These are phyloP conservation scores for Sphaerosporella brunnea DNA, from an alignment of 495 filamentous ascomycete species.

Conservation along the genomic window DNA sequence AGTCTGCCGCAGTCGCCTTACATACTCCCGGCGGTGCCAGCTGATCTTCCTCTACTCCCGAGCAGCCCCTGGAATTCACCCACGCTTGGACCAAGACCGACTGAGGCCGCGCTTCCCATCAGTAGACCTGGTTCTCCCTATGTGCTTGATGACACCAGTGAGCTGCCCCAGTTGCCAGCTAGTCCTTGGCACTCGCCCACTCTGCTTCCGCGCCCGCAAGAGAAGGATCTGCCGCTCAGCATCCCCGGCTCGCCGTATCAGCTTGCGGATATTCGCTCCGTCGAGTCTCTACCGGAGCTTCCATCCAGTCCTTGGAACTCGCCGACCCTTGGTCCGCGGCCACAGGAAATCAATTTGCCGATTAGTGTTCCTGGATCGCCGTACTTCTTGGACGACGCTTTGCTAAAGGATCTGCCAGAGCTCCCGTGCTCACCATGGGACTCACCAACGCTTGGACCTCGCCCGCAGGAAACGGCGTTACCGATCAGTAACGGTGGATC, in stretches of 20 bases:
- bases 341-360: neutral
- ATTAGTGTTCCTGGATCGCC: slow-evolving; percentile 9
- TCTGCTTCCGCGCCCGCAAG: neutral
- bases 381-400: neutral
- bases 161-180: neutral
- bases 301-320: slow-evolving; percentile 1
- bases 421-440: neutral
- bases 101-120: slow-evolving; percentile 1
- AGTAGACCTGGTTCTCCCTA: slow-evolving; percentile 1
- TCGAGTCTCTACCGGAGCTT: neutral
- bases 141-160: neutral
- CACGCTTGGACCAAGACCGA: slow-evolving; percentile 3
- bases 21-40: neutral
- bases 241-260: slow-evolving; percentile 1
- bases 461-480: neutral
- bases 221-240: neutral
- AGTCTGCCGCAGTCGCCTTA: slow-evolving; percentile 4
- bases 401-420: neutral
- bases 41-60: neutral
- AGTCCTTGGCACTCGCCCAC: slow-evolving; percentile 5
- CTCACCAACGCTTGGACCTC: neutral
- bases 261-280: neutral
- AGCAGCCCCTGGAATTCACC: slow-evolving; percentile 1
- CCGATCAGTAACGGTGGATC: slow-evolving; percentile 5
- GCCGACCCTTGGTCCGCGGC: neutral